phyloP scores from a whole-genome alignment of 108 stramenopile species.

The Cyclostephanos tholiformis region DNA sequence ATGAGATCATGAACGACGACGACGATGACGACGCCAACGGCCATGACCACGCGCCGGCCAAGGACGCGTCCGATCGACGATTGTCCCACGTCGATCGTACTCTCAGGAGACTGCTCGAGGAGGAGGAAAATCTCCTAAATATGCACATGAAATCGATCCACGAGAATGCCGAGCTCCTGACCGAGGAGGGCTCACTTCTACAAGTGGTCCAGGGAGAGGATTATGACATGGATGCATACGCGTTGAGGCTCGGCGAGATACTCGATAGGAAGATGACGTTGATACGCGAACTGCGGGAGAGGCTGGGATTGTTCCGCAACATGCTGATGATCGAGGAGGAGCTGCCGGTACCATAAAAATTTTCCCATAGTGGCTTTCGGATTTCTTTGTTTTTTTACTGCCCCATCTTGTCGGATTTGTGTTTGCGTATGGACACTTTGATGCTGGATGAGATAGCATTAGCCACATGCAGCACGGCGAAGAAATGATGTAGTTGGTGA shows the following conservation, averaged over 20 bases:
- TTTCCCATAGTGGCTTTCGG: too few species aligned
- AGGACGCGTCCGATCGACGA: constrained; percentile 34
- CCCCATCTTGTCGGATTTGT: too few species aligned
- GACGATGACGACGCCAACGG: constrained; percentile 3
- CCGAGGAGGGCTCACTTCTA: constrained; percentile 92
- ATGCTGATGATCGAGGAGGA: constrained; percentile 44
- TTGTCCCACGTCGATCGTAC: constrained; percentile 78
- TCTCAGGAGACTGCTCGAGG: constrained; percentile 86
- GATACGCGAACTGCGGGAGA: constrained; percentile 63
- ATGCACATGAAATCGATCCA: constrained; percentile 88
- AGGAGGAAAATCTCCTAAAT: constrained; percentile 96
- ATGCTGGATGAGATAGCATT: too few species aligned
- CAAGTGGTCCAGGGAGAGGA: constrained; percentile 87
- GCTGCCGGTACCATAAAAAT: constrained; percentile 5
- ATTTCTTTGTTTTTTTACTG: too few species aligned
- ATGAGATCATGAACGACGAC: constrained; percentile 32
- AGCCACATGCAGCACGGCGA: too few species aligned
- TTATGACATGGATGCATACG: constrained; percentile 94
- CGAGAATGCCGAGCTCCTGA: constrained; percentile 93
- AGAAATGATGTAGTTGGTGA: too few species aligned
- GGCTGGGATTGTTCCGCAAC: constrained; percentile 60
- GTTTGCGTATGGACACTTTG: too few species aligned
- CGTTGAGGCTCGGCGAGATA: constrained; percentile 84
- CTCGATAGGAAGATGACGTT: constrained; percentile 83
- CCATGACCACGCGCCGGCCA: constrained; percentile 14